Evolutionary conservation across 306 rosid genomes (phyloP).

Genomic region (Lupinus albus): DNA sequence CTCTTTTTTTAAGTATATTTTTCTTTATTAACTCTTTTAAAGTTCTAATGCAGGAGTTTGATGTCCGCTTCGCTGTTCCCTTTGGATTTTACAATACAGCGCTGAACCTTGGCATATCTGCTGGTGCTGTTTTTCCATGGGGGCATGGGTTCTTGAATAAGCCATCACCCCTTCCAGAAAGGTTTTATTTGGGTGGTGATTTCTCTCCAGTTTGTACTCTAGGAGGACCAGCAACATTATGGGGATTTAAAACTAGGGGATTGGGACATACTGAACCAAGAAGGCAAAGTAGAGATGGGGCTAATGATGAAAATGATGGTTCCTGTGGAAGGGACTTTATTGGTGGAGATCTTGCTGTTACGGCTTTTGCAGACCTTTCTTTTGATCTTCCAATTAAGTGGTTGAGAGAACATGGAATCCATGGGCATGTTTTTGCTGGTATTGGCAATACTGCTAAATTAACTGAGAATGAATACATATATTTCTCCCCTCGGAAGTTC

Average conservation of each 20-base stretch:
- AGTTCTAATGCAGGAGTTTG: conserved; percentile 69
- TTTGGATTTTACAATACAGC: conserved; percentile 84
- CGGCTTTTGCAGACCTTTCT: conserved; percentile 91
- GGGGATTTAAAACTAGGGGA: conserved; percentile 93
- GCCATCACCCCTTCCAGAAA: conserved; percentile 87
- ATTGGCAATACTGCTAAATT: conserved; percentile 82
- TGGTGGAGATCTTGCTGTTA: conserved; percentile 97
- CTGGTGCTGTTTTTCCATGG: conserved; percentile 86
- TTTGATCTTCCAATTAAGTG: conserved; percentile 84
- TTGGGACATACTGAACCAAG: conserved; percentile 84
- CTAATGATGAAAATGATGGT: conserved; percentile 50
- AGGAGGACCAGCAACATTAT: conserved; percentile 82
- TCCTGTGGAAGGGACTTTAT: conserved; percentile 63
- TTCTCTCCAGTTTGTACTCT: conserved; percentile 89
- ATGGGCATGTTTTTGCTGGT: conserved; percentile 93
- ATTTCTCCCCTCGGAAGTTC: conserved; percentile 67
- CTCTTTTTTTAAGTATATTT: conserved; percentile 1
- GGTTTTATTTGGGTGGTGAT: conserved; percentile 95
- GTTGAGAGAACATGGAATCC: conserved; percentile 89
- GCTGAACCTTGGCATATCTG: conserved; percentile 82
- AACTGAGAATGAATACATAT: conserved; percentile 72
- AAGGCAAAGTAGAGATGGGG: conserved; percentile 57
- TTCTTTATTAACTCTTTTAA: conserved; percentile 37
- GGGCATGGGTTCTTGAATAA: conserved; percentile 77
- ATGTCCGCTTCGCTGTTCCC: conserved; percentile 83